These are phyloP conservation scores for Chloranthus sessilifolius DNA, from an alignment of 164 flowering plant species.

Conservation along the genomic window DNA sequence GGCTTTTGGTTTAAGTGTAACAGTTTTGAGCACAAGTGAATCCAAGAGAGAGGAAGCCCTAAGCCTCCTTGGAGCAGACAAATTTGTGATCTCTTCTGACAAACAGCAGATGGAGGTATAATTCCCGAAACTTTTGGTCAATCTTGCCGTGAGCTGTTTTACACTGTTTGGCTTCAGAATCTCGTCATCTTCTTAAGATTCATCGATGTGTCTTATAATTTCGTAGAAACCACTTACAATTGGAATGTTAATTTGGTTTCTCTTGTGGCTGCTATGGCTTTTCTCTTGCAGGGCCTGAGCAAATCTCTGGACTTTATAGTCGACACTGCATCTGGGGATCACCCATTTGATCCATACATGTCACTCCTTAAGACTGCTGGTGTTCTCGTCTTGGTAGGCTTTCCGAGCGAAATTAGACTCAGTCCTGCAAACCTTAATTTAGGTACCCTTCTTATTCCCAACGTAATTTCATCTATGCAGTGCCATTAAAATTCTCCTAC, in stretches of 20 bases:
- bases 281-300: conserved; percentile 34
- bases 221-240: too few relatives aligned
- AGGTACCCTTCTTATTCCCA: conserved; percentile 33
- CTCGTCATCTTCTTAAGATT: too few relatives aligned
- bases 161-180: not conserved
- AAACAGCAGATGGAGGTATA: conserved; percentile 61
- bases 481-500: too few relatives aligned
- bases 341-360: conserved; percentile 75
- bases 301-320: conserved; percentile 66
- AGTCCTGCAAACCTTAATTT: conserved; percentile 54
- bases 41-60: conserved; percentile 76
- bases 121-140: not conserved
- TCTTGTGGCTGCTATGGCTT: not conserved
- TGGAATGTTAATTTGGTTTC: too few relatives aligned
- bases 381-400: conserved; percentile 61
- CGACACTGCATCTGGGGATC: conserved; percentile 85
- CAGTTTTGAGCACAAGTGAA: conserved; percentile 66
- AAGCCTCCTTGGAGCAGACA: conserved; percentile 60
- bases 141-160: not conserved
- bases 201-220: too few relatives aligned
- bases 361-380: conserved; percentile 61
- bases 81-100: conserved; percentile 65
- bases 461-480: too few relatives aligned
- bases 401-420: conserved; percentile 72
- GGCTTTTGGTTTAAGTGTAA: conserved; percentile 68